Evolutionary conservation across 2,329 filamentous ascomycete genomes (phyloP), one percentile per base, ranked within the genome.

Genomic region (Aspergillus sclerotialis): DNA sequence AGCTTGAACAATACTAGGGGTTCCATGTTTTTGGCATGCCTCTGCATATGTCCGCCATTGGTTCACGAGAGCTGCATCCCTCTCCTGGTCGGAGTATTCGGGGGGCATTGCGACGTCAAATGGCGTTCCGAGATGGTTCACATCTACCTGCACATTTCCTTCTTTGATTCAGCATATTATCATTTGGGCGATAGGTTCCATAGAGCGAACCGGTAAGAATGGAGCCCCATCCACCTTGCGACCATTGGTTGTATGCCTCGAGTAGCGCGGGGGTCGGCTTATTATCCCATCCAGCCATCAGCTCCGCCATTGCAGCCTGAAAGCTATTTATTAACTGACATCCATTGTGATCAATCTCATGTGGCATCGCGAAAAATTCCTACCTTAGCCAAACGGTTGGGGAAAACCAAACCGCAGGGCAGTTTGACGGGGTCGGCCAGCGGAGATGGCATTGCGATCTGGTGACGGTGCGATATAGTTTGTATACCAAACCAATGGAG

Each of bases 401-500:
- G 70, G 3, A 79, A 50, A 0, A 61, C 65, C 16, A 80, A 60
- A 1, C 76, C 76, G 48, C 72, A 75, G 40, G 70, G 69, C 1
- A 78, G 61, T 24, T 64, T 72, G 11, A 75, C 47, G 0, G 72
- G 64, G 17, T 68, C 56, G 34, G 53, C 47, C 7, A 69, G 38
- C 16, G 49, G 38, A 7, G 50, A 51, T 26, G 53, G 35, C 47
- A 53, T 54, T 23, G n/a, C n/a, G n/a, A n/a, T n/a, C n/a, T n/a
- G n/a, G n/a, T n/a, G n/a, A n/a, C n/a, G 8, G 19, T 31, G 45
- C 12, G 11, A n/a, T 4, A 19, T 12, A n/a, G n/a, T n/a, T n/a
- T n/a, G n/a, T n/a, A n/a, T n/a, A n/a, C n/a, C n/a, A n/a, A n/a
- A n/a, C n/a, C n/a, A n/a, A n/a, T n/a, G n/a, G n/a, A n/a, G n/a